phyloP scores from a whole-genome alignment of 768 basidiomycete species.

The Pleurotus ostreatus region DNA sequence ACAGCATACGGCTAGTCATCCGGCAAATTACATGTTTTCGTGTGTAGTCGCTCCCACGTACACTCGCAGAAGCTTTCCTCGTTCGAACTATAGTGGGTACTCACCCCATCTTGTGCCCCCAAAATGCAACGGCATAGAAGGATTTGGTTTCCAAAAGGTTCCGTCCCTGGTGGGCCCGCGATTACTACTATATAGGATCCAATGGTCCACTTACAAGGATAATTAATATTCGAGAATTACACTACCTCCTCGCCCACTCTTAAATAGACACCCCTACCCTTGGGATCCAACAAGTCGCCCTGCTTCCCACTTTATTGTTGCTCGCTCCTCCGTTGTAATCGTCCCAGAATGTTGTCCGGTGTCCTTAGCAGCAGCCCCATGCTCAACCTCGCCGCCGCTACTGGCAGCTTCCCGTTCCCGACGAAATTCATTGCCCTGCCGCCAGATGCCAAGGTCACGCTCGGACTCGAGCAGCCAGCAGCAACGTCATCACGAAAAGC shows the following conservation, averaged over 20 bases:
- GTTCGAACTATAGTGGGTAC: background rate
- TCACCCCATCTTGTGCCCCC: background rate
- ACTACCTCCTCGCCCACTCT: background rate
- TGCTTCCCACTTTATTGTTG: background rate
- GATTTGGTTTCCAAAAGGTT: background rate
- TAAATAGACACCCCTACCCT: background rate
- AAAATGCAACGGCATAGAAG: background rate
- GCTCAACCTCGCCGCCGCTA: constrained; percentile 28
- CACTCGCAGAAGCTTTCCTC: background rate
- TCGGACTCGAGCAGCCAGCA: constrained; percentile 23
- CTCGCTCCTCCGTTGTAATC: background rate
- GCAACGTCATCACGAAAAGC: constrained; percentile 18
- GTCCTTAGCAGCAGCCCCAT: constrained; percentile 20
- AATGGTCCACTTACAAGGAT: background rate
- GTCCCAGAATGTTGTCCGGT: constrained; percentile 7
- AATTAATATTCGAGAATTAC: no score
- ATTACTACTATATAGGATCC: background rate
- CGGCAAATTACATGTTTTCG: constrained; percentile 7
- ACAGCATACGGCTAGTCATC: background rate
- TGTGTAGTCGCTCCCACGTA: constrained; percentile 5
- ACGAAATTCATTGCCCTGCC: constrained; percentile 31
- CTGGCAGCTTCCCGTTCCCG: constrained; percentile 31
- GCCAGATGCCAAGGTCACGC: constrained; percentile 21
- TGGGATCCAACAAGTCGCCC: constrained; percentile 1
- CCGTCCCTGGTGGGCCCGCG: background rate